Percentiles rank a stretch among this genome's conserved stretches.
These are phyloP conservation scores for Leptosphaerulina australis DNA, from an alignment of 2,329 filamentous ascomycete genomes.

Conservation along the genomic window DNA sequence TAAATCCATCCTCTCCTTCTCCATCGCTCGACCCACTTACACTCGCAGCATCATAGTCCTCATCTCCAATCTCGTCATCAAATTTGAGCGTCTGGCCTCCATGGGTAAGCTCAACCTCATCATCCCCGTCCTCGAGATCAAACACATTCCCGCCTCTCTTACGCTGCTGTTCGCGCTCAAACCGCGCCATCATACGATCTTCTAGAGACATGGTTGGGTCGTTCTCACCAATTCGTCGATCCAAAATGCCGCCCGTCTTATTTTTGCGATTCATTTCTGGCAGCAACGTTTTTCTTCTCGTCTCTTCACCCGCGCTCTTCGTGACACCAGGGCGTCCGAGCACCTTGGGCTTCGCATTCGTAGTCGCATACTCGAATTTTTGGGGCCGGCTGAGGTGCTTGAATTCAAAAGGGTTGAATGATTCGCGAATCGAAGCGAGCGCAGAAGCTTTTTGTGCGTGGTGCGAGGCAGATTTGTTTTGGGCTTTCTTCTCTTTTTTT, in stretches of 20 bases:
- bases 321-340: constrained; percentile 80
- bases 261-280: constrained; percentile 87
- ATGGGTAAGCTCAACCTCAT: constrained; percentile 78
- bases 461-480: constrained; percentile 74
- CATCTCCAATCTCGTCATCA: constrained; percentile 57
- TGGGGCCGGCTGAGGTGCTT: constrained; percentile 77
- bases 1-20: constrained; percentile 44
- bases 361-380: constrained; percentile 84
- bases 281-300: constrained; percentile 81
- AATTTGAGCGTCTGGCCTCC: constrained; percentile 76
- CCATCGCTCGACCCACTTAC: constrained; percentile 58
- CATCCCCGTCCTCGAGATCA: constrained; percentile 85
- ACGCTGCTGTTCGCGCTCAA: constrained; percentile 83
- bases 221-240: constrained; percentile 94
- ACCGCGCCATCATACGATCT: constrained; percentile 88
- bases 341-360: constrained; percentile 60
- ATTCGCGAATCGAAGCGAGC: constrained; percentile 84
- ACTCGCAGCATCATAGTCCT: constrained; percentile 83
- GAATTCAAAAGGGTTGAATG: constrained; percentile 97
- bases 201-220: constrained; percentile 93
- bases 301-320: constrained; percentile 85
- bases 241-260: constrained; percentile 89
- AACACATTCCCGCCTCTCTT: constrained; percentile 82
- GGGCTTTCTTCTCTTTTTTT: constrained; percentile 83
- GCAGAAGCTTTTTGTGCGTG: constrained; percentile 77